Conservation (phyloP, 495 filamentous ascomycete genomes). For the Astrothelium macrocarpum region DNA sequence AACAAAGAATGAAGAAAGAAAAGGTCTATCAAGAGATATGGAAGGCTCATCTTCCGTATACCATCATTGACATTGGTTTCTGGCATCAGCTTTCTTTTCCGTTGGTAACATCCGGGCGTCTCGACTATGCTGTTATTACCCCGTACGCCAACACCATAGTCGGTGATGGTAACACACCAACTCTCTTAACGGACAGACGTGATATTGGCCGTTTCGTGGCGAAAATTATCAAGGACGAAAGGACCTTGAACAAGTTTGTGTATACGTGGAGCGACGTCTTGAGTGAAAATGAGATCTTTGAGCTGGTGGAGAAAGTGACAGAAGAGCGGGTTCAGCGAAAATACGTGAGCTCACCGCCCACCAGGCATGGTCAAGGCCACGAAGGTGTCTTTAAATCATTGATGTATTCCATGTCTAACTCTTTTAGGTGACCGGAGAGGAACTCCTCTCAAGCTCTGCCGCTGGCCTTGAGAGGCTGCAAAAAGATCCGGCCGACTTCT, state of each 20-base stretch:
- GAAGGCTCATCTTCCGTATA: conserved; percentile 46
- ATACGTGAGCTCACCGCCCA: conserved; percentile 40
- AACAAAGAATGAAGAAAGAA: too few species aligned
- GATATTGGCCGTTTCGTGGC: conserved; percentile 51
- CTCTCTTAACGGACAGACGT: conserved; percentile 42
- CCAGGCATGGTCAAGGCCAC: too few species aligned
- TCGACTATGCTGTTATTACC: conserved; percentile 41
- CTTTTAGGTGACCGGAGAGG: conserved; percentile 19
- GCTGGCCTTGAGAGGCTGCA: conserved; percentile 34
- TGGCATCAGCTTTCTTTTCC: conserved; percentile 50
- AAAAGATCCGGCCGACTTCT: conserved; percentile 39
- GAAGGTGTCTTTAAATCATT: too few species aligned
- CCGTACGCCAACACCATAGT: conserved; percentile 38
- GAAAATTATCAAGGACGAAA: conserved; percentile 43
- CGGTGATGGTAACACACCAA: conserved; percentile 42
- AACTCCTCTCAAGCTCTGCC: conserved; percentile 22
- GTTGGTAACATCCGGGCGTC: conserved; percentile 40
- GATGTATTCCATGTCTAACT: too few species aligned
- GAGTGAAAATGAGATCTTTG: conserved; percentile 42
- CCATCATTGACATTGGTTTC: conserved; percentile 52
- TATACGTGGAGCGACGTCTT: conserved; percentile 43
- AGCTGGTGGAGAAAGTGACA: conserved; percentile 41
- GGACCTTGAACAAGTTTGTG: conserved; percentile 50
- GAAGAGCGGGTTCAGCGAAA: conserved; percentile 44
- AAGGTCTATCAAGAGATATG: conserved; percentile 46